These are phyloP conservation scores for Fusarium piperis DNA, from an alignment of 2,329 filamentous ascomycete species.

Conservation along the genomic window DNA sequence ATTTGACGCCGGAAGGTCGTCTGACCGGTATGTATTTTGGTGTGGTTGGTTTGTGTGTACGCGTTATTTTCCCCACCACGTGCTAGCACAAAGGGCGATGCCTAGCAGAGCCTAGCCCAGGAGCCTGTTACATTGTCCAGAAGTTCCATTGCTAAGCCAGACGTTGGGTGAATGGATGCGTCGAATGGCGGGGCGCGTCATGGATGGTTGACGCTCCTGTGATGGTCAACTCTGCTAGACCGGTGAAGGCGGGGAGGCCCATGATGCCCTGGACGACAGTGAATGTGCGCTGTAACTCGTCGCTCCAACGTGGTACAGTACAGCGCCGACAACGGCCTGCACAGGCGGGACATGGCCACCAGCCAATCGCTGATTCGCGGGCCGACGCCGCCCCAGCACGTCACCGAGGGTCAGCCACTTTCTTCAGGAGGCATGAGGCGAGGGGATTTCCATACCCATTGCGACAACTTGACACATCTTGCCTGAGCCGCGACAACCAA, in stretches of 20 bases:
- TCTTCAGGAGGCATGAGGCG: constrained; percentile 12
- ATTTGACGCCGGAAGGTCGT: too few relatives aligned
- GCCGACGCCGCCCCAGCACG: constrained; percentile 20
- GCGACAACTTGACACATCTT: constrained; percentile 19
- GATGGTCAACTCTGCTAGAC: background rate
- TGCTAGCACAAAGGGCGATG: constrained; percentile 20
- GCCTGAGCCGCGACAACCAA: constrained; percentile 20
- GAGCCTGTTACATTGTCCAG: constrained; percentile 1
- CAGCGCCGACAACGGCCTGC: constrained; percentile 26
- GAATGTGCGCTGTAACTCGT: constrained; percentile 4
- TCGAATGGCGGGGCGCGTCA: constrained; percentile 10
- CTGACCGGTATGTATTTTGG: too few relatives aligned
- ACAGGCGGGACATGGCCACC: constrained; percentile 12
- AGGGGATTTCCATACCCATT: constrained; percentile 37
- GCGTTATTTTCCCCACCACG: too few relatives aligned
- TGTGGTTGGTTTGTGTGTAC: too few relatives aligned
- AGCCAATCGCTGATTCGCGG: constrained; percentile 33
- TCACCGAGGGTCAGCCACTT: constrained; percentile 4
- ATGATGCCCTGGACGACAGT: constrained; percentile 18
- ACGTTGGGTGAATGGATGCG: constrained; percentile 5
- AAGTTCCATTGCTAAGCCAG: constrained; percentile 2
- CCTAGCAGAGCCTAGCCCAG: constrained; percentile 25
- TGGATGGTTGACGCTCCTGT: background rate
- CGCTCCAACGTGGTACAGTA: constrained; percentile 19
- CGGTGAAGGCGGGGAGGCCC: background rate